Conservation (phyloP, 2,329 filamentous ascomycete genomes). For the Hawksworthiomyces lignivorus region DNA sequence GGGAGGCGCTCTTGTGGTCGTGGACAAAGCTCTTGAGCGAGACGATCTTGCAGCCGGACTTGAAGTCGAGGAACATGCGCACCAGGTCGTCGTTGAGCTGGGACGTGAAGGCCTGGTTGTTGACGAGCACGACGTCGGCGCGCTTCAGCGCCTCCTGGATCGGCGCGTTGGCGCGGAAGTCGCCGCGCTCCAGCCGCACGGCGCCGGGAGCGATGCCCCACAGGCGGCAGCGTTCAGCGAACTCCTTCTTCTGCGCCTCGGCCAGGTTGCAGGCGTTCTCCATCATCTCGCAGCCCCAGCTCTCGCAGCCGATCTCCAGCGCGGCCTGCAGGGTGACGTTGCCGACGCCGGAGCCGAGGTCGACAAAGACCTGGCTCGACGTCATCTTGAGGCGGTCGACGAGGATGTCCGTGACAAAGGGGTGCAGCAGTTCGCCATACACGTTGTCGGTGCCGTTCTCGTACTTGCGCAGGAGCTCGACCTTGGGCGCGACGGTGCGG, state of each 20-base stretch:
- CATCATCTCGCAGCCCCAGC: slow-evolving; percentile 97
- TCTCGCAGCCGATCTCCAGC: slow-evolving; percentile 86
- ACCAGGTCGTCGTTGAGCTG: slow-evolving; percentile 77
- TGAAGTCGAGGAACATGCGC: slow-evolving; percentile 87
- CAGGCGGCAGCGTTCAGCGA: slow-evolving; percentile 72
- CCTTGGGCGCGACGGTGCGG: slow-evolving; percentile 82
- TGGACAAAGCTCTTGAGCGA: slow-evolving; percentile 89
- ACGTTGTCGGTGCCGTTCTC: slow-evolving; percentile 87
- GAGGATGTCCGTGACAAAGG: slow-evolving; percentile 78
- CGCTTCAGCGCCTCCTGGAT: slow-evolving; percentile 69
- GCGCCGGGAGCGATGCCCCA: slow-evolving; percentile 80
- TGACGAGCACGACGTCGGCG: slow-evolving; percentile 93
- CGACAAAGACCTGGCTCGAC: slow-evolving; percentile 81
- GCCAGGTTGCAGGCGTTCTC: slow-evolving; percentile 78
- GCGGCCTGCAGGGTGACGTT: slow-evolving; percentile 94
- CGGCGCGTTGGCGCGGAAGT: slow-evolving; percentile 67
- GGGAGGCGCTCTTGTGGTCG: slow-evolving; percentile 65
- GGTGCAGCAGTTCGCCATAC: slow-evolving; percentile 84
- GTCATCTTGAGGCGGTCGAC: slow-evolving; percentile 67
- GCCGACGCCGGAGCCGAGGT: slow-evolving; percentile 90
- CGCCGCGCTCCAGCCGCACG: slow-evolving; percentile 72
- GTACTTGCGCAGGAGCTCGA: slow-evolving; percentile 77
- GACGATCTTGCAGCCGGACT: slow-evolving; percentile 81
- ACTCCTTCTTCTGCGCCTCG: slow-evolving; percentile 72
- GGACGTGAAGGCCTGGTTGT: slow-evolving; percentile 94